These are phyloP conservation scores for Margaritispora aquatica DNA, from an alignment of 495 filamentous ascomycete genomes.

Conservation along the genomic window DNA sequence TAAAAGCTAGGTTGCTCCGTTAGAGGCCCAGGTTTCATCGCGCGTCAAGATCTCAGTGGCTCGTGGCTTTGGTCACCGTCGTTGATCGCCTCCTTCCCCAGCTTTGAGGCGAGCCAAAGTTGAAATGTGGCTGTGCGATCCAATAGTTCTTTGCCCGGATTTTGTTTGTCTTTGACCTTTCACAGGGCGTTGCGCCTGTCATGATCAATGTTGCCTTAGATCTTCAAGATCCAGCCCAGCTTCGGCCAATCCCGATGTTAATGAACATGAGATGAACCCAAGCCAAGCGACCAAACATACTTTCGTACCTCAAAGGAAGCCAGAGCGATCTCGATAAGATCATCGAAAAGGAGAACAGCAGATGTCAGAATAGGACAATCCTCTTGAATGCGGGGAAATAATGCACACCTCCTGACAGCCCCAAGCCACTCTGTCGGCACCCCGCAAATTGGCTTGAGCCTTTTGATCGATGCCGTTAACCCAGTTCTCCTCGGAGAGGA, in stretches of 20 bases:
- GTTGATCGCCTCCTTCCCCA: neutral
- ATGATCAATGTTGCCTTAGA: too few species aligned
- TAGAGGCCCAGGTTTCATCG: neutral
- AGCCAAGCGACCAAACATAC: neutral
- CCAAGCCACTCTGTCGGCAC: neutral
- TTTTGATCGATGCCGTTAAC: neutral
- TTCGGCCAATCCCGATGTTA: too few species aligned
- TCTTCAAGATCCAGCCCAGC: neutral
- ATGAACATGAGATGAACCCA: too few species aligned
- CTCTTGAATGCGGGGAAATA: constrained; percentile 3
- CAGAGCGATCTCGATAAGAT: neutral
- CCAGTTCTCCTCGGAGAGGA: constrained; percentile 17
- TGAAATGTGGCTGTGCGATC: neutral
- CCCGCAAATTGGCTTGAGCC: constrained; percentile 7
- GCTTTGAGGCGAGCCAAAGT: neutral
- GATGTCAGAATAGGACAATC: neutral
- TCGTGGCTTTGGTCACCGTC: neutral
- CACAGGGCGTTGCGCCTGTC: neutral
- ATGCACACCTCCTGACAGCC: neutral
- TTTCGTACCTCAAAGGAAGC: neutral
- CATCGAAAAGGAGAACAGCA: neutral
- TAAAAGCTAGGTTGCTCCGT: neutral
- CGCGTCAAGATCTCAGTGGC: neutral
- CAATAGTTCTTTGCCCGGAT: too few species aligned
- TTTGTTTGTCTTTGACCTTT: too few species aligned